These are phyloP conservation scores for Geotrichum phurueaensis DNA, from an alignment of 1,139 yeast genomes.

Conservation along the genomic window DNA sequence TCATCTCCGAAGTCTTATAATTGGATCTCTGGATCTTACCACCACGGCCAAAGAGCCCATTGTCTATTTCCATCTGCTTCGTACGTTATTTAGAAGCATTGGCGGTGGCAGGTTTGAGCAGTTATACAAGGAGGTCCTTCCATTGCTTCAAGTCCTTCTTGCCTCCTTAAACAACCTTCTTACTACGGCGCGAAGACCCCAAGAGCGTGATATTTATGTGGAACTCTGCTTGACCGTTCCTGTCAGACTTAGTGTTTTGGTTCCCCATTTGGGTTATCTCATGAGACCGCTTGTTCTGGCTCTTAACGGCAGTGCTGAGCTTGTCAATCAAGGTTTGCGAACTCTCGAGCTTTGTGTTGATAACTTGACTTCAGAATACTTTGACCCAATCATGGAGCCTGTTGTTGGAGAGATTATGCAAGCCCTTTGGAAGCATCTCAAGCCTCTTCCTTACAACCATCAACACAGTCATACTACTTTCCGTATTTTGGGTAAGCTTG, in stretches of 20 bases:
- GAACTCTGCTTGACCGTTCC: constrained; percentile 95
- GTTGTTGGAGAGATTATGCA: constrained; percentile 90
- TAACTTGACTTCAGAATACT: constrained; percentile 89
- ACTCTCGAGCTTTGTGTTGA: constrained; percentile 96
- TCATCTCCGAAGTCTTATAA: constrained; percentile 73
- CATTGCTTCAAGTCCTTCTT: constrained; percentile 76
- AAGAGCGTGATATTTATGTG: constrained; percentile 88
- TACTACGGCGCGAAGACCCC: constrained; percentile 76
- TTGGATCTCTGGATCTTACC: constrained; percentile 72
- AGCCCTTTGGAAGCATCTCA: constrained; percentile 85
- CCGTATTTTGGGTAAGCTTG: constrained; percentile 87
- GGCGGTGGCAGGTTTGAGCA: constrained; percentile 95
- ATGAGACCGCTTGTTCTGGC: constrained; percentile 92
- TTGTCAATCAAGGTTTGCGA: constrained; percentile 88
- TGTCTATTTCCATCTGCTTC: constrained; percentile 77
- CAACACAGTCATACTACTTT: constrained; percentile 93
- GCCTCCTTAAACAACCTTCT: constrained; percentile 82
- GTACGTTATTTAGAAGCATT: constrained; percentile 87
- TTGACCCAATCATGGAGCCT: constrained; percentile 95
- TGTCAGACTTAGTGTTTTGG: constrained; percentile 83
- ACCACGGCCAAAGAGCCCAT: constrained; percentile 90
- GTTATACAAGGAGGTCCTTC: constrained; percentile 86
- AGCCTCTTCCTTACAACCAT: constrained; percentile 85
- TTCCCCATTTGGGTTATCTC: constrained; percentile 81
- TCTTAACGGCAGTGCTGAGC: constrained; percentile 81